Evolutionary conservation across 306 rosid genomes (phyloP), one percentile per base, ranked within the genome.

Genomic region (Cucurbita maxima): DNA sequence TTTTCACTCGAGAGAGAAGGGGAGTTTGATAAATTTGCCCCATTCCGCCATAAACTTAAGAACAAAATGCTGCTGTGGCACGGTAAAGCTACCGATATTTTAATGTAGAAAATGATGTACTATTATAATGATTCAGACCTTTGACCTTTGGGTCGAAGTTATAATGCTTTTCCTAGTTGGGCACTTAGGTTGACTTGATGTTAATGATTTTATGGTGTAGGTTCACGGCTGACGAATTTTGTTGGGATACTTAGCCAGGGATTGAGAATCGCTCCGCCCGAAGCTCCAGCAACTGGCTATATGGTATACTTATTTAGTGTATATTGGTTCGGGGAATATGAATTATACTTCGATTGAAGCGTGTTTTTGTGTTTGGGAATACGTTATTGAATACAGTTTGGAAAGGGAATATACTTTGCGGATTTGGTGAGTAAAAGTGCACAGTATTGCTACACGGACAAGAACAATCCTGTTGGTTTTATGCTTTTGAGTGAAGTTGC

Each of bases 21-120:
- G 52, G 97, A 94, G 75, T 64, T 61, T 41, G 96, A 94, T 80
- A 85, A 82, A 71, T 94, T 80, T 80, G 83, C 85, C 58, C 88
- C 95, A 62, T 79, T 79, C 79, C 81, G 88, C 15, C 79, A 84
- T 45, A 89, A 79, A 58, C 92, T 94, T 53, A 79, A 87, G 61
- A 94, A 94, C 87, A 87, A 82, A 85, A 94, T 91, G 99, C 96
- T 94, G 63, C 89, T 94, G 68, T 94, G 99, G 99, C 99, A 94
- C 72, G 99, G 99, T 94, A 85, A 38, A 69, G 92, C 76, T 78
- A 67, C 58, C 9, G 0, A 50, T 70, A 30, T 12, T 20, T 51
- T 56, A 40, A 44, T 73, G 11, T 20, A 2, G 30, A 41, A 12
- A 67, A 44, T 50, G 6, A 50, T 50, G 8, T 50, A 50, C 54